Evolutionary conservation across 2,329 filamentous ascomycete genomes (phyloP).

Genomic region (Neofusicoccum sp.): DNA sequence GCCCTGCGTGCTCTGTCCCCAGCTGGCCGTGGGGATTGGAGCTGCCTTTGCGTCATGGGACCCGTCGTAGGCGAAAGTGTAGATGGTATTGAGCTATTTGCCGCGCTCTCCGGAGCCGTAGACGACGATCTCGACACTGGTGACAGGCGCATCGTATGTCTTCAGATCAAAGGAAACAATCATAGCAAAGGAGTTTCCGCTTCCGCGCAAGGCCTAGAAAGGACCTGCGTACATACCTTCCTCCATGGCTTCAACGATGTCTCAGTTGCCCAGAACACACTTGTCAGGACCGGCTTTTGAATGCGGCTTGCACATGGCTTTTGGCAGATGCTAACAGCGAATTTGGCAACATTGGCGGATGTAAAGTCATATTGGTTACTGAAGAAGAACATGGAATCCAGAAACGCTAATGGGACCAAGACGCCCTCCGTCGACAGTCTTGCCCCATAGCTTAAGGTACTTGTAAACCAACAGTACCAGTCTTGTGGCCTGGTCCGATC

Average conservation of each 20-base stretch:
- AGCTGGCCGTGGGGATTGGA: constrained; percentile 22
- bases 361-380: constrained; percentile 24
- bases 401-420: constrained; percentile 29
- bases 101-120: constrained; percentile 18
- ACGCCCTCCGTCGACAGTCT: constrained; percentile 28
- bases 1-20: background rate
- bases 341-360: constrained; percentile 16
- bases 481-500: constrained; percentile 25
- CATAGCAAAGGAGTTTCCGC: constrained; percentile 45
- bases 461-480: constrained; percentile 29
- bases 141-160: background rate
- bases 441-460: constrained; percentile 23
- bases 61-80: constrained; percentile 25
- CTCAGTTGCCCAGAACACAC: constrained; percentile 36
- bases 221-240: constrained; percentile 39
- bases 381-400: constrained; percentile 27
- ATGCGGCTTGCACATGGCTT: too few relatives aligned
- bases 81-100: constrained; percentile 25
- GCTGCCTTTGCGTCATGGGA: constrained; percentile 25
- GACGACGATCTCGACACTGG: constrained; percentile 22
- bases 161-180: constrained; percentile 32
- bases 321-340: background rate
- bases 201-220: constrained; percentile 42
- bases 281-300: too few relatives aligned
- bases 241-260: constrained; percentile 43